These are phyloP conservation scores for Serpula lacrymans DNA, from an alignment of 768 basidiomycete genomes.

Conservation along the genomic window DNA sequence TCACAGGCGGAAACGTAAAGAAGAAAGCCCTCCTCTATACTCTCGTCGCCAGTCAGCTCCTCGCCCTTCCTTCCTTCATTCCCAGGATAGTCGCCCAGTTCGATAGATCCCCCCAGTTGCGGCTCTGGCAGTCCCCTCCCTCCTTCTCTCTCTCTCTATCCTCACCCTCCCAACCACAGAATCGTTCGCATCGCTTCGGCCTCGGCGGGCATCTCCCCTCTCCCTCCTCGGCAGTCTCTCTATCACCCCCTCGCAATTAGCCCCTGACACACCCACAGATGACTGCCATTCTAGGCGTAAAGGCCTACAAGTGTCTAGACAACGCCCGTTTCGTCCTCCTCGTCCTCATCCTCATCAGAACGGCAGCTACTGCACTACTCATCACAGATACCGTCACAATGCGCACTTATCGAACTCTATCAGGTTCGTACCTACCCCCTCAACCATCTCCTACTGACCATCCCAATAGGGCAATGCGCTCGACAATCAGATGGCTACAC, in stretches of 20 bases:
- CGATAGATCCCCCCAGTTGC: conserved; percentile 34
- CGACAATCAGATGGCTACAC: conserved; percentile 27
- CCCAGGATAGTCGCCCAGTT: conserved; percentile 48
- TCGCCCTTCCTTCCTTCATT: conserved; percentile 43
- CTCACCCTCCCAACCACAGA: conserved; percentile 23
- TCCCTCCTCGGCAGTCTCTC: conserved; percentile 35
- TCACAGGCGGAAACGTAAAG: conserved; percentile 53
- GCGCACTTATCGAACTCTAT: conserved; percentile 39
- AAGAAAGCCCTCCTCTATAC: conserved; percentile 57
- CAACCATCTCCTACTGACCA: background rate
- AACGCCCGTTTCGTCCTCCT: conserved; percentile 52
- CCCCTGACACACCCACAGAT: conserved; percentile 40
- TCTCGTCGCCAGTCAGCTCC: conserved; percentile 51
- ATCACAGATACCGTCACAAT: conserved; percentile 39
- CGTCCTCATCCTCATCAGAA: conserved; percentile 39
- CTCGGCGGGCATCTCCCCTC: conserved; percentile 33
- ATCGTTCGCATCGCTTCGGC: conserved; percentile 36
- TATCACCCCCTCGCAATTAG: background rate
- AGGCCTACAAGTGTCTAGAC: conserved; percentile 64
- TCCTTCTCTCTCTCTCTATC: background rate
- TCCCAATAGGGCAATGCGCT: conserved; percentile 43
- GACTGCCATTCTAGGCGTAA: conserved; percentile 60
- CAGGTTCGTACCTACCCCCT: conserved; percentile 34
- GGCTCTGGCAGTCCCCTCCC: too few relatives aligned
- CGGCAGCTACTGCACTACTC: conserved; percentile 39